Conservation (phyloP, 192 early-diverging fungal genomes). For the Phlyctochytrium bullatum region DNA sequence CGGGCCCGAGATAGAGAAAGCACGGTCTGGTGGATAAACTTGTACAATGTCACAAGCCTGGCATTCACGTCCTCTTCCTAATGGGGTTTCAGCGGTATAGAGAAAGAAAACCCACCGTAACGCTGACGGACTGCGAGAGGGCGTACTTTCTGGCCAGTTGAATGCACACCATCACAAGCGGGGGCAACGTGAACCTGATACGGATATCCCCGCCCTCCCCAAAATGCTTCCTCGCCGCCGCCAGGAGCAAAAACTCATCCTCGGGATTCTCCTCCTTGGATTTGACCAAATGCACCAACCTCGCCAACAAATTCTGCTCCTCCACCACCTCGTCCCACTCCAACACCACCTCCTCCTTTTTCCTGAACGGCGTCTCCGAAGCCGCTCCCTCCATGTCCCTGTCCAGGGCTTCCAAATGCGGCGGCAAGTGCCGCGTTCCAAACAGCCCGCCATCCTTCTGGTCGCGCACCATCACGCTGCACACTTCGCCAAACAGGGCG, state of each 20-base stretch:
- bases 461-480: conserved; percentile 77
- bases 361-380: conserved; percentile 3
- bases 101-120: not conserved
- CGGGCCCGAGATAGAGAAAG: conserved; percentile 59
- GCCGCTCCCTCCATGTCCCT: not conserved
- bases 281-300: conserved; percentile 50
- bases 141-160: conserved; percentile 56
- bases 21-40: conserved; percentile 87
- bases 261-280: conserved; percentile 59
- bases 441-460: conserved; percentile 71
- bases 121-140: not conserved
- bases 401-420: conserved; percentile 10
- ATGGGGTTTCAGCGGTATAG: conserved; percentile 4
- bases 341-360: conserved; percentile 42
- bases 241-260: conserved; percentile 77
- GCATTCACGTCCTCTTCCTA: too few species aligned
- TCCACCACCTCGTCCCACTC: conserved; percentile 90
- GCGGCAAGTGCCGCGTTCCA: conserved; percentile 35
- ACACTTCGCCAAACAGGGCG: conserved; percentile 73
- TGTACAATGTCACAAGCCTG: conserved; percentile 66
- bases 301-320: conserved; percentile 87
- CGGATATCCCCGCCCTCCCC: conserved; percentile 85
- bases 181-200: conserved; percentile 88
- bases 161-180: conserved; percentile 73
- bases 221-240: conserved; percentile 80